phyloP scores from a whole-genome alignment of 1,139 yeast species.

The Kodamaea arcana region DNA sequence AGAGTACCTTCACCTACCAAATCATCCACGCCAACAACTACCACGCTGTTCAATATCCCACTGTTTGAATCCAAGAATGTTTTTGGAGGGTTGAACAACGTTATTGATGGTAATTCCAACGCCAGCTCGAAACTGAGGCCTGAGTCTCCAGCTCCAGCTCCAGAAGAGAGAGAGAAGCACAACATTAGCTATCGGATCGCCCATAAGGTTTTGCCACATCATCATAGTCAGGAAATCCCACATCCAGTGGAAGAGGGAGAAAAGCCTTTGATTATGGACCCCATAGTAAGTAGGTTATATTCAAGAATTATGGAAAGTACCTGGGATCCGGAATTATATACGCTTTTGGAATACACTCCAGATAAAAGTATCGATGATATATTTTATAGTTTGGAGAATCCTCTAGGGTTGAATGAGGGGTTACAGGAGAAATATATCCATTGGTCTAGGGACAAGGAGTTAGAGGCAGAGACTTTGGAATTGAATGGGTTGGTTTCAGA shows the following conservation, averaged over 20 bases:
- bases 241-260: constrained; percentile 1
- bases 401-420: constrained; percentile 51
- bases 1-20: not conserved
- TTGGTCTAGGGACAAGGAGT: constrained; percentile 8
- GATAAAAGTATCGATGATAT: constrained; percentile 73
- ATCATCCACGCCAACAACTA: constrained; percentile 5
- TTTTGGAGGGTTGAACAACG: constrained; percentile 41
- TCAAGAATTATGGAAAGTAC: constrained; percentile 64
- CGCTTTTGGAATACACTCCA: constrained; percentile 63
- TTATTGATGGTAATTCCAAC: constrained; percentile 9
- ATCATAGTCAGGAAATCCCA: not conserved
- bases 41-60: constrained; percentile 28
- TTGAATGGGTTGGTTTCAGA: constrained; percentile 45
- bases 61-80: constrained; percentile 36
- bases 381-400: constrained; percentile 57
- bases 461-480: constrained; percentile 36
- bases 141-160: not conserved
- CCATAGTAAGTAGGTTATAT: constrained; percentile 50
- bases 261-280: constrained; percentile 36
- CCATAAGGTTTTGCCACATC: not conserved
- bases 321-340: constrained; percentile 70
- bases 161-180: not conserved
- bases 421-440: constrained; percentile 14
- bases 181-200: not conserved
- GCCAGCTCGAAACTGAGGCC: not conserved